Evolutionary conservation across 176 grass and related monocot genomes (phyloP).

Genomic region (Hordeum marinum): DNA sequence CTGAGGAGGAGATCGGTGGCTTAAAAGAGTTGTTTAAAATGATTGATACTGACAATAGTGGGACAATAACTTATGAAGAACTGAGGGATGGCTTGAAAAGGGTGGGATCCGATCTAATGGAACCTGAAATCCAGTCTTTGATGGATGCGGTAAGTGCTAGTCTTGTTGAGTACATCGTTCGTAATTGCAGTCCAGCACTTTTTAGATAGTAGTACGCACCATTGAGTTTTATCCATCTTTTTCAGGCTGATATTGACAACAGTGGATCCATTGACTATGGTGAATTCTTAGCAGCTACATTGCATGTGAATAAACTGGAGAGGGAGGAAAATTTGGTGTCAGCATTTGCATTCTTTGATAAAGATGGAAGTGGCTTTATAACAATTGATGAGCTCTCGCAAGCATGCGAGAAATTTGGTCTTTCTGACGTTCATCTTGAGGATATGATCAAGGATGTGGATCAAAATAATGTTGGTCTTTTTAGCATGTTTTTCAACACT

Average conservation of each 20-base stretch:
- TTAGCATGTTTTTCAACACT: not conserved
- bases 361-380: slow-evolving; percentile 90
- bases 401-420: slow-evolving; percentile 72
- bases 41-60: slow-evolving; percentile 97
- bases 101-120: slow-evolving; percentile 93
- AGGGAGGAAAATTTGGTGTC: slow-evolving; percentile 77
- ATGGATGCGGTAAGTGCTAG: slow-evolving; percentile 78
- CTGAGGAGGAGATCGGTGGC: slow-evolving; percentile 95
- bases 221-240: slow-evolving; percentile 14
- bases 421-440: slow-evolving; percentile 80
- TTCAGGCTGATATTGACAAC: slow-evolving; percentile 68
- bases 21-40: slow-evolving; percentile 97
- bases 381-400: slow-evolving; percentile 85
- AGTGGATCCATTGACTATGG: slow-evolving; percentile 78
- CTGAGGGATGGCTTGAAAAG: slow-evolving; percentile 80
- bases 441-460: slow-evolving; percentile 95
- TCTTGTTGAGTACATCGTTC: not conserved
- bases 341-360: slow-evolving; percentile 84
- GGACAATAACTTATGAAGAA: slow-evolving; percentile 94
- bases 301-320: slow-evolving; percentile 97
- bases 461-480: slow-evolving; percentile 76
- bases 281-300: slow-evolving; percentile 86
- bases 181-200: not conserved
- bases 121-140: slow-evolving; percentile 83
- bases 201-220: not conserved